A percentile compares a stretch with the other conserved stretches of the same genome.
Evolutionary conservation across 2,329 filamentous ascomycete genomes (phyloP).

Genomic region (Stachybotrys echinatus): DNA sequence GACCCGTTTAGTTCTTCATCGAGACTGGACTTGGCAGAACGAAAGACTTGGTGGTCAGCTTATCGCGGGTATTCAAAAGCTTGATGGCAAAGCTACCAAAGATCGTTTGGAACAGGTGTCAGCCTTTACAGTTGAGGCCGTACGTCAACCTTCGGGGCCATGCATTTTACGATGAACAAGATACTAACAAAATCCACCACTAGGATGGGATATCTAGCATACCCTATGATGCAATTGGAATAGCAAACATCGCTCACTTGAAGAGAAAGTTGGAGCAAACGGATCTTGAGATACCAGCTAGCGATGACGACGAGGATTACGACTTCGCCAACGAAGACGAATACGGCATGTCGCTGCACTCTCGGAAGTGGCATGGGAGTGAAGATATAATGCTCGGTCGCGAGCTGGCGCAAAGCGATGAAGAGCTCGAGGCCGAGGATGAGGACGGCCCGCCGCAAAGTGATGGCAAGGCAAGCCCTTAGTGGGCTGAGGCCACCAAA

Average conservation of each 20-base stretch:
- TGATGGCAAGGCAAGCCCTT: conserved; percentile 8
- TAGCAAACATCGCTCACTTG: conserved; percentile 31
- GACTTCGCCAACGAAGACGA: conserved; percentile 67
- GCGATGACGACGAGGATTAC: conserved; percentile 61
- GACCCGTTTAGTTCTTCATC: conserved; percentile 70
- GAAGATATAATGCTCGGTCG: conserved; percentile 55
- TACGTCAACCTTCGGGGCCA: conserved; percentile 21
- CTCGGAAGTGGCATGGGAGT: conserved; percentile 59
- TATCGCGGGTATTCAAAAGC: conserved; percentile 61
- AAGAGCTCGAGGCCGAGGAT: conserved; percentile 21
- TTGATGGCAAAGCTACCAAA: conserved; percentile 44
- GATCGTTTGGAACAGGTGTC: conserved; percentile 36
- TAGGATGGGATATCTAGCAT: conserved; percentile 39
- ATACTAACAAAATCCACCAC: conserved; percentile 14
- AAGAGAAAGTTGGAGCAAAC: conserved; percentile 63
- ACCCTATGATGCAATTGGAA: conserved; percentile 32
- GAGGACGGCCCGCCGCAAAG: conserved; percentile 10
- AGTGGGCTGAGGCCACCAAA: conserved; percentile 13
- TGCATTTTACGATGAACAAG: too few relatives aligned
- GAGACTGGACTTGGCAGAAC: conserved; percentile 61
- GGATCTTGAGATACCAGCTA: conserved; percentile 55
- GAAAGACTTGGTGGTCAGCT: conserved; percentile 43
- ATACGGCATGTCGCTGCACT: conserved; percentile 52
- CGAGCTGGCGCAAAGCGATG: conserved; percentile 34
- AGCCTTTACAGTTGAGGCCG: conserved; percentile 44